Conservation (phyloP, 805 yeast genomes). For the Yamadazyma kitorensis region DNA sequence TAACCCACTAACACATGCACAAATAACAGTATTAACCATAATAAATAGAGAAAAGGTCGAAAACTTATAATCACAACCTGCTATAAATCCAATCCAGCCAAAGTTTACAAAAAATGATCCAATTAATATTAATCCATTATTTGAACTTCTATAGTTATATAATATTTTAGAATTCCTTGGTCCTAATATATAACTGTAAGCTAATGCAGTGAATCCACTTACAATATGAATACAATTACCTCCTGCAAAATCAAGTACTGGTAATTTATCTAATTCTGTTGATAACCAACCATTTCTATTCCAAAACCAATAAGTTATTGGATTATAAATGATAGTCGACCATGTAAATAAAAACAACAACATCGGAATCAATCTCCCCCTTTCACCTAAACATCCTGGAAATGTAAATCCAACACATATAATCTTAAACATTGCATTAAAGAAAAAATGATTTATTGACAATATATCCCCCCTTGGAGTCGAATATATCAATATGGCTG, state of each 20-base stretch:
- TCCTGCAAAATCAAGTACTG: conserved; percentile 46
- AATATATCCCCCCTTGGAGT: conserved; percentile 40
- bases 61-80: conserved; percentile 43
- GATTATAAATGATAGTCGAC: conserved; percentile 41
- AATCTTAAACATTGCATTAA: conserved; percentile 38
- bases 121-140: conserved; percentile 29
- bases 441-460: conserved; percentile 34
- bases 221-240: conserved; percentile 44
- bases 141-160: conserved; percentile 34
- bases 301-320: conserved; percentile 47
- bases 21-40: conserved; percentile 29
- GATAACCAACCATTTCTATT: conserved; percentile 43
- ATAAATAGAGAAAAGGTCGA: conserved; percentile 30
- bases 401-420: conserved; percentile 40
- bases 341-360: conserved; percentile 35
- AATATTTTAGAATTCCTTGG: conserved; percentile 40
- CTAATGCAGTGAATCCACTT: conserved; percentile 44
- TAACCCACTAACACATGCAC: conserved; percentile 33
- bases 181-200: conserved; percentile 41
- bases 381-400: conserved; percentile 44
- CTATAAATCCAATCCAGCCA: conserved; percentile 44
- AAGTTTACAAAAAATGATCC: conserved; percentile 31
- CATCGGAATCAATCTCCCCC: conserved; percentile 43
- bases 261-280: conserved; percentile 25
- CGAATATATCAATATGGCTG: conserved; percentile 18